Evolutionary conservation across 2,329 filamentous ascomycete genomes (phyloP), one percentile per base, ranked within the genome.

Genomic region (Arthrobotrys iridis): DNA sequence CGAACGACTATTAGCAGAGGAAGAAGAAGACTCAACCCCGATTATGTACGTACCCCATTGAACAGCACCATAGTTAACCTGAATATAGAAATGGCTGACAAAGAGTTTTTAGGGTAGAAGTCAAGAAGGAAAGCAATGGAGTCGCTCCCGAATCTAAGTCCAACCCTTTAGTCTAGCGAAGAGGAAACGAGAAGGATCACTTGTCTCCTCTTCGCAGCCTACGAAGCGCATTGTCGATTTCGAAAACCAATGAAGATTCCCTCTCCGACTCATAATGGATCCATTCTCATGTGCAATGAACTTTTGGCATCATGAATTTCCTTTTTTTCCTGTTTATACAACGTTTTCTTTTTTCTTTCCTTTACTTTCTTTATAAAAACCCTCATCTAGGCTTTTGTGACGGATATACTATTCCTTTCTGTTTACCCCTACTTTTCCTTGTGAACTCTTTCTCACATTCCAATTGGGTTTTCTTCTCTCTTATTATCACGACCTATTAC

Each of bases 1-100:
- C 7, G 95, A 99, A 84, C 96, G 97, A 83, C 97, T 88, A 85
- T 85, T 99, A 64, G 86, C 91, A 55, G 92, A 94, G 80, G 86
- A 86, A 52, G 84, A 82, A 55, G 81, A 80, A 40, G 43, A 28
- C 41, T 64, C 46, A 35, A 33, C 50, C 41, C 72, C 70, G n/a
- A 67, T 74, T 22, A 74, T 74, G 70, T 74, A 33, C 62, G 55
- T 73, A 37, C 4, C 11, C 3, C 11, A n/a, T 13, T 18, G 15
- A 37, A 48, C 30, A 30, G 4, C 28, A 4, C 28, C 28, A 33
- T 7, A 18, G 13, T 22, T 11, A 43, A 6, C 40, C 3, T 15
- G 3, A 26, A 18, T 13, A 40, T 28, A 30, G 11, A 15, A 65
- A 13, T 18, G 18, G 10, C 62, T 65, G 43, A 65, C 45, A 40